Conservation (phyloP, 495 filamentous ascomycete genomes). For the Astrothelium macrocarpum region DNA sequence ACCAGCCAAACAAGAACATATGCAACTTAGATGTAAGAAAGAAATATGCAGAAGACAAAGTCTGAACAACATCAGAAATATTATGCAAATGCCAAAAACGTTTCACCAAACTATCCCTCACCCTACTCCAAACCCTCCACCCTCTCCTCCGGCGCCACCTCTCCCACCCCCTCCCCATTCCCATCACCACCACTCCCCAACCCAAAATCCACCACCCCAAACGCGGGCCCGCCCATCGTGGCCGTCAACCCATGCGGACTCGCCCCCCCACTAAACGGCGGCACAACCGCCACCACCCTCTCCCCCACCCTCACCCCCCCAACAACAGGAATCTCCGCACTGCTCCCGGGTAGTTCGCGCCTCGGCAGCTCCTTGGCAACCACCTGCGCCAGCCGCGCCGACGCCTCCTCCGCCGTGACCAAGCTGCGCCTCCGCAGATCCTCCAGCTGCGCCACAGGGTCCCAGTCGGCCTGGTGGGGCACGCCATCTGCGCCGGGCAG, state of each 20-base stretch:
- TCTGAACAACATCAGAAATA: not conserved
- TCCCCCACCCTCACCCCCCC: not conserved
- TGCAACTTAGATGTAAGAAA: too few relatives aligned
- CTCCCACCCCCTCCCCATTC: not conserved
- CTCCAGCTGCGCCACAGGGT: conserved; percentile 60
- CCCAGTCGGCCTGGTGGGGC: conserved; percentile 78
- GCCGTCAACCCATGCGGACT: conserved; percentile 1
- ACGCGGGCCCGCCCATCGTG: not conserved
- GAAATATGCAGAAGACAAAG: too few relatives aligned
- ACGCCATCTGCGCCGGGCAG: conserved; percentile 71
- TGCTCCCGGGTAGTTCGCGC: not conserved
- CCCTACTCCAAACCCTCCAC: not conserved
- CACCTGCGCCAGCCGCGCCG: not conserved
- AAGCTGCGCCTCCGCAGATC: conserved; percentile 45
- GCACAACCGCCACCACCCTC: not conserved
- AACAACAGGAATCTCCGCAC: not conserved
- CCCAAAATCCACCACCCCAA: not conserved
- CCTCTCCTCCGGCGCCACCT: not conserved
- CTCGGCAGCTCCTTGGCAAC: not conserved
- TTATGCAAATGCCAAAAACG: not conserved
- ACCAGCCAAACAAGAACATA: too few relatives aligned
- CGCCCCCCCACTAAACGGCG: not conserved
- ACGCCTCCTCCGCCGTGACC: conserved; percentile 3
- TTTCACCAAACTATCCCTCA: not conserved
- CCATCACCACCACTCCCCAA: not conserved